A percentile compares a stretch with the other conserved stretches of the same genome.
These are phyloP conservation scores for Solanum rostratum DNA, from an alignment of 257 asterid species.

Conservation along the genomic window DNA sequence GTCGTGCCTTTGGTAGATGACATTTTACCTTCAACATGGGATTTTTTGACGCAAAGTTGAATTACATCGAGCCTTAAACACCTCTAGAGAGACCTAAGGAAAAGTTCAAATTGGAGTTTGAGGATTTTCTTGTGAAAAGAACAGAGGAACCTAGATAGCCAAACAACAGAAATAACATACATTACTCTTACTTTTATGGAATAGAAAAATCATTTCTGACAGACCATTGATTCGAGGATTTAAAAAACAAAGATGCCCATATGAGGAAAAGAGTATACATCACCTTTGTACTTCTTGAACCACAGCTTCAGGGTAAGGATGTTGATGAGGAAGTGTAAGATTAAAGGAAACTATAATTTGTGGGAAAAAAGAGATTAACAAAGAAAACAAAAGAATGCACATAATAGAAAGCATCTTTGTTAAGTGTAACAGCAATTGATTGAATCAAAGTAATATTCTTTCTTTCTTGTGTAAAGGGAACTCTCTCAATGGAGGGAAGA, in stretches of 20 bases:
- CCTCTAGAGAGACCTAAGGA: background rate
- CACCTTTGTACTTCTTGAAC: slow-evolving; percentile 72
- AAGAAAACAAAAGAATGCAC: slow-evolving; percentile 31
- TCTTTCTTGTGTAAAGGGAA: slow-evolving; percentile 22
- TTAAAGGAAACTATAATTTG: slow-evolving; percentile 27
- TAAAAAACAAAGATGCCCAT: background rate
- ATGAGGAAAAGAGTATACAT: background rate
- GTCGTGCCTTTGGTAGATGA: accelerated
- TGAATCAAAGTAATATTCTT: slow-evolving; percentile 9
- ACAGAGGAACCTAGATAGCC: background rate
- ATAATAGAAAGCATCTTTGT: slow-evolving; percentile 39
- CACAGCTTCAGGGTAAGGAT: slow-evolving; percentile 87
- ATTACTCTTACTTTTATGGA: background rate
- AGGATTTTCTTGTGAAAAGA: background rate
- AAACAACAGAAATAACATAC: background rate
- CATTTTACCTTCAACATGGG: background rate
- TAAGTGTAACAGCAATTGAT: background rate
- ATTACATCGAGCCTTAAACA: background rate
- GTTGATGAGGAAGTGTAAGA: slow-evolving; percentile 76
- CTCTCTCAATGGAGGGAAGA: slow-evolving; percentile 21
- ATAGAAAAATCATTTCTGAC: background rate
- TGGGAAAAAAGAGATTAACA: slow-evolving; percentile 14
- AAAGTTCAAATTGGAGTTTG: background rate
- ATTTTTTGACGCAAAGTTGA: background rate
- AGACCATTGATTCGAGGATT: accelerated